Percentiles rank a stretch among this genome's conserved stretches.
These are phyloP conservation scores for Rubia yunnanensis DNA, from an alignment of 257 asterid species.

Conservation along the genomic window DNA sequence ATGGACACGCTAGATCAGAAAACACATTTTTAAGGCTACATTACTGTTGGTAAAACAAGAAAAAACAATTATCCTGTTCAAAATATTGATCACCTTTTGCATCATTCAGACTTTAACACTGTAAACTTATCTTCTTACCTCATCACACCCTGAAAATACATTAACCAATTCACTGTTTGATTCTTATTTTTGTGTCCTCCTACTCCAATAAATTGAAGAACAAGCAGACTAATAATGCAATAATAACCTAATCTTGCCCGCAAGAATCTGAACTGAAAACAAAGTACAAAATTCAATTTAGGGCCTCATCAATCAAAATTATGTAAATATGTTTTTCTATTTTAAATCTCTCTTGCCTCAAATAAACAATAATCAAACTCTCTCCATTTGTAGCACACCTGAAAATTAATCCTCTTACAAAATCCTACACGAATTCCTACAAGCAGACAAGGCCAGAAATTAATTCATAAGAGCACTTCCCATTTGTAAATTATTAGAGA, in stretches of 20 bases:
- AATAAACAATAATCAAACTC: background rate
- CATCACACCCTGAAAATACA: background rate
- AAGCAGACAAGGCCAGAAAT: background rate
- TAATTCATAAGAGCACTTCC: conserved; percentile 1
- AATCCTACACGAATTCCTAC: background rate
- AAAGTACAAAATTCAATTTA: background rate
- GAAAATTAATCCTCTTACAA: background rate
- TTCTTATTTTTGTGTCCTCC: background rate
- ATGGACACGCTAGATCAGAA: background rate
- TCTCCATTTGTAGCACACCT: background rate
- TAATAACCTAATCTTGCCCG: background rate
- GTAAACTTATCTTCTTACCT: background rate
- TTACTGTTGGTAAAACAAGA: background rate
- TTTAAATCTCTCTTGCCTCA: background rate
- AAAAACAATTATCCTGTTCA: background rate
- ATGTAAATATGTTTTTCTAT: background rate
- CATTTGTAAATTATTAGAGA: background rate
- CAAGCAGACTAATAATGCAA: background rate
- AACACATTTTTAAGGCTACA: background rate
- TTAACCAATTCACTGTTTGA: background rate
- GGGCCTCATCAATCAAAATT: background rate
- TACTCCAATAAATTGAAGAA: background rate
- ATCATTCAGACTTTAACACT: background rate
- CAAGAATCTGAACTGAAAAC: background rate
- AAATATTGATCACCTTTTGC: background rate